A percentile compares a stretch with the other conserved stretches of the same genome.
phyloP scores from a whole-genome alignment of 495 filamentous ascomycete species.

The Podospora pseudocomata region DNA sequence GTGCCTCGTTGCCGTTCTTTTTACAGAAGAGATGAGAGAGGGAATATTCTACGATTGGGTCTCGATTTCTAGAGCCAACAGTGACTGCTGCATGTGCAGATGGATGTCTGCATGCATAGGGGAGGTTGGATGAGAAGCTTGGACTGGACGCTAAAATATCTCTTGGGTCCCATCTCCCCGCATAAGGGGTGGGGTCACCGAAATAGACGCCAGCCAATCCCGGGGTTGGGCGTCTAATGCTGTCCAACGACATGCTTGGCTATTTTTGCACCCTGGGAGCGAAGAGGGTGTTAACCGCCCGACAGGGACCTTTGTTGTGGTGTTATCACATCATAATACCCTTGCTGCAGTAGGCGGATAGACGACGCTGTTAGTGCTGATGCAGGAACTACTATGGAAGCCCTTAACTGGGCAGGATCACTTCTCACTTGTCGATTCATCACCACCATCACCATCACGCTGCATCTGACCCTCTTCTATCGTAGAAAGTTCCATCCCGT shows the following conservation, averaged over 20 bases:
- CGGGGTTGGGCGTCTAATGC: neutral
- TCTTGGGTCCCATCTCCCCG: neutral
- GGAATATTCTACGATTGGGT: neutral
- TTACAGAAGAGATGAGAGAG: neutral
- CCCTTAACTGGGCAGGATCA: neutral
- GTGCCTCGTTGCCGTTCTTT: neutral
- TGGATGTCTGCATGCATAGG: neutral
- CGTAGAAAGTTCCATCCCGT: neutral
- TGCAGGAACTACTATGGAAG: neutral
- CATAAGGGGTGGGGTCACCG: neutral
- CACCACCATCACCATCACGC: neutral
- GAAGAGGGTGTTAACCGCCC: neutral
- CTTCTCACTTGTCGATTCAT: neutral
- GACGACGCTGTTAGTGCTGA: neutral
- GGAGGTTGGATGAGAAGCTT: neutral
- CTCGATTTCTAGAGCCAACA: neutral
- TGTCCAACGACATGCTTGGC: neutral
- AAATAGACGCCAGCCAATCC: neutral
- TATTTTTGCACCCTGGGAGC: neutral
- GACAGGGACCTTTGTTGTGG: neutral
- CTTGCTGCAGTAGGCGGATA: neutral
- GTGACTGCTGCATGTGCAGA: neutral
- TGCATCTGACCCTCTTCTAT: neutral
- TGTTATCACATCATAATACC: neutral
- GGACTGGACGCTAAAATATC: neutral